Percentiles rank a stretch among this genome's conserved stretches.
Conservation (phyloP, 1,284 basidiomycete genomes). For the Moniliophthora roreri region DNA sequence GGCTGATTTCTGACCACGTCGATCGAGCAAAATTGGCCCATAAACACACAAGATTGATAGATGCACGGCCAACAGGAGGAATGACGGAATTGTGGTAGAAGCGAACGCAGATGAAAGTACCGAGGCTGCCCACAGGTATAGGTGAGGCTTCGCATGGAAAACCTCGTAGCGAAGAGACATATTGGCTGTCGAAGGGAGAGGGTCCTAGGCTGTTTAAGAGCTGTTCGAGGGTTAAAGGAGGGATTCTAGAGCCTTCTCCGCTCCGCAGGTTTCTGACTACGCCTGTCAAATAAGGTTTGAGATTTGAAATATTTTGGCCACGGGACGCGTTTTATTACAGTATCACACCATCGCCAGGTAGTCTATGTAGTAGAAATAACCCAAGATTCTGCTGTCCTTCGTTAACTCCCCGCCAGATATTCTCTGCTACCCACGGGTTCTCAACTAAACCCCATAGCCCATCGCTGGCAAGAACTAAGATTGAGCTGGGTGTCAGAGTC, state of each 20-base stretch:
- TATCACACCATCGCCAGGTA: background rate
- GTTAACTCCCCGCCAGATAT: conserved; percentile 21
- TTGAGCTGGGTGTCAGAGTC: conserved; percentile 20
- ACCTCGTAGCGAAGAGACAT: conserved; percentile 15
- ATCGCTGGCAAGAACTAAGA: conserved; percentile 32
- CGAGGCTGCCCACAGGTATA: conserved; percentile 36
- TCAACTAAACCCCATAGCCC: conserved; percentile 34
- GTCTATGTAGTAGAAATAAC: conserved; percentile 23
- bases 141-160: conserved; percentile 35
- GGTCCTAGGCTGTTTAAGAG: too few relatives aligned
- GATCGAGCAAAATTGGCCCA: conserved; percentile 40
- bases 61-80: conserved; percentile 48
- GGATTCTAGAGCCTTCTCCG: too few relatives aligned
- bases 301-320: too few relatives aligned
- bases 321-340: background rate
- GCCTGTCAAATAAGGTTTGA: conserved; percentile 5
- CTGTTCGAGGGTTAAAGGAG: too few relatives aligned
- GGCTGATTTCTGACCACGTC: conserved; percentile 25
- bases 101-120: conserved; percentile 43
- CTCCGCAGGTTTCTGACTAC: too few relatives aligned
- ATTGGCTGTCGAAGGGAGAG: too few relatives aligned
- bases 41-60: conserved; percentile 52
- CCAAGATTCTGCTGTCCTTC: conserved; percentile 25
- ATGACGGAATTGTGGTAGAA: conserved; percentile 47
- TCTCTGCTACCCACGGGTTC: conserved; percentile 24